Base-by-base conservation (phyloP, 2,329 filamentous ascomycete genomes). In the Amylocarpus encephaloides region DNA sequence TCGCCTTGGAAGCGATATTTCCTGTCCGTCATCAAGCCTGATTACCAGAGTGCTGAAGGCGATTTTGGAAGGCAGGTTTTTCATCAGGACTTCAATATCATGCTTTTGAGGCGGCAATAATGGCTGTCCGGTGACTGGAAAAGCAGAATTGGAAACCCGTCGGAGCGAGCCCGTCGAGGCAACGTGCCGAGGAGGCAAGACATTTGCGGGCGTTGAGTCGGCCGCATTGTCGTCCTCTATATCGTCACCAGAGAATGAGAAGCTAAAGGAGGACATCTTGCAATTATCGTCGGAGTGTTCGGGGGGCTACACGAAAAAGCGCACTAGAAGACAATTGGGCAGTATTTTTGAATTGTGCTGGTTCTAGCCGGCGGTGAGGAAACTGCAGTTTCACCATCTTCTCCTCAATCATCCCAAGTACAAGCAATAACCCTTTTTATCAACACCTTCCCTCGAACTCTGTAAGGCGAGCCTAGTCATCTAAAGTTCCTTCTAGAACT, bases 51-150 rank as follows among this genome's bases (percentile, higher is more conserved):
- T 75, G 59, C 77, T 74, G 67, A 85, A 92, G 15, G 85, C 82
- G 48, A 93, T 77, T 66, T 87, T 87, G 49, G 84, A 86, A 0
- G 88, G 88, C 41, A 92, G 73, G 49, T 68, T 68, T 2, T 71
- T 67, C n/a, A 85, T 67, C 64, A 85, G 73, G 3, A 69, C 62
- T 15, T 67, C 61, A 30, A 83, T 60, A 48, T 70, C 66, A 64
- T 84, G 80, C 43, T 65, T 65, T n/a, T 68, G 69, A 7, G 80
- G 72, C 9, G 75, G 73, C 3, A 85, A 73, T 47, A 81, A 73
- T 49, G 80, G 75, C 57, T 82, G 80, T 51, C 80, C 80, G 43
- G 75, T 69, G 19, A 84, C 75, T 5, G 81, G 81, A 59, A 85
- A 85, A 13, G 81, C 81, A 61, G 63, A 55, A 59, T 54, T 50